Percentiles rank a stretch among this genome's conserved stretches.
Conservation (phyloP, 2,329 filamentous ascomycete genomes). For the Aspergillus sp. region DNA sequence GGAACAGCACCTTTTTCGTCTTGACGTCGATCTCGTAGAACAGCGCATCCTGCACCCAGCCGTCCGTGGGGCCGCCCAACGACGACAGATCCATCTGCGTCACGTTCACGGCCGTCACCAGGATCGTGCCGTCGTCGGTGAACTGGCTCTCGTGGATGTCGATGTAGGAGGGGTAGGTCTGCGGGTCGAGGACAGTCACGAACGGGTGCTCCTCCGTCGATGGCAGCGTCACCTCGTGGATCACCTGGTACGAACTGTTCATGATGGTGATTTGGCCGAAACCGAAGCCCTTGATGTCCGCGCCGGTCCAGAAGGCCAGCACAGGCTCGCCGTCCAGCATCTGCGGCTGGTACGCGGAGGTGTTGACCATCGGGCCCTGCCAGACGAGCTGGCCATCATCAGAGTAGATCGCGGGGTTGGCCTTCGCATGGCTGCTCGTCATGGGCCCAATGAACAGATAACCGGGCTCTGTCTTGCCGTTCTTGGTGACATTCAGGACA, state of each 20-base stretch:
- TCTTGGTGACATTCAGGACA: constrained; percentile 21
- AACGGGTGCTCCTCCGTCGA: constrained; percentile 8
- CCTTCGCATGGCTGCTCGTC: not conserved
- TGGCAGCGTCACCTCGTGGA: constrained; percentile 18
- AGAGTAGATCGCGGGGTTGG: constrained; percentile 20
- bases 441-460: constrained; percentile 20
- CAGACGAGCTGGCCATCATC: constrained; percentile 26
- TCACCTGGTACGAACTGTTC: constrained; percentile 21
- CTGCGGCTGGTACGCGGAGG: constrained; percentile 18
- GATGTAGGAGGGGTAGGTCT: constrained; percentile 17
- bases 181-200: constrained; percentile 9
- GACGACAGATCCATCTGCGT: constrained; percentile 19
- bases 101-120: constrained; percentile 15
- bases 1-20: constrained; percentile 23
- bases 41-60: constrained; percentile 25
- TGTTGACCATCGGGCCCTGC: constrained; percentile 18
- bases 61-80: constrained; percentile 20
- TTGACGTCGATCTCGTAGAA: constrained; percentile 26
- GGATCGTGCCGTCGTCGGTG: not conserved
- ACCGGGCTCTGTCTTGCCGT: constrained; percentile 21
- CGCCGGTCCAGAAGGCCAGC: constrained; percentile 25
- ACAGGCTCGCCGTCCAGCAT: constrained; percentile 19
- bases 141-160: constrained; percentile 23
- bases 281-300: constrained; percentile 14
- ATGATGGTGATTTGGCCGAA: constrained; percentile 19